Base-by-base conservation (phyloP, 2,329 filamentous ascomycete species). In the Trichocomaceae sp. region DNA sequence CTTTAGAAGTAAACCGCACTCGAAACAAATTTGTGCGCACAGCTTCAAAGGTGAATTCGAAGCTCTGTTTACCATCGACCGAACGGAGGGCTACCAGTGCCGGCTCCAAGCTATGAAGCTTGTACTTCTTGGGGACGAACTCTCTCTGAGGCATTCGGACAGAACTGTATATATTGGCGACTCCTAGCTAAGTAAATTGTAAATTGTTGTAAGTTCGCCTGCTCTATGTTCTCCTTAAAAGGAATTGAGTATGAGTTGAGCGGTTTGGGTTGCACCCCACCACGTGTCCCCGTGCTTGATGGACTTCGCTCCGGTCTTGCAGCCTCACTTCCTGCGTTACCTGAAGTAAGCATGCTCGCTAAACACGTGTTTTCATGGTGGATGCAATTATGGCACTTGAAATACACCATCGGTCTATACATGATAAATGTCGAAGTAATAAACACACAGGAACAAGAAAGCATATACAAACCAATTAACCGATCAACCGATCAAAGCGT, bases 21-120 rank as follows among this genome's bases (percentile, higher is more conserved):
- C 85, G 76, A 69, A 88, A 89, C 15, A 88, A 71, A 50, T 84
- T 84, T 19, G 78, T 73, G 15, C 79, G 77, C 29, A 88, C 62
- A 0, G 80, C 76, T 64, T 87, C 81, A 58, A 88, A 86, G 0
- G 75, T 75, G 64, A 88, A 88, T 15, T 76, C 68, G 57, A 82
- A 81, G 0, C 74, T 59, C 23, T 65, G 69, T 1, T 75, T 68
- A 7, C 66, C 63, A 35, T 73, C 69, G 17, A 61, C 64, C 5
- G 75, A 78, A 44, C 68, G 67, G 33, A 83, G 71, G 44, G 71
- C 63, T 5, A 82, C 17, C 63, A 5, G 64, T 59, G 47, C 62
- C 51, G 9, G 20, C 15, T 15, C 59, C 59, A 57, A 52, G 12
- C 57, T 58, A 51, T 69, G 66, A 59, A 64, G 58, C 50, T 67